phyloP scores from a whole-genome alignment of 768 basidiomycete species.

The Boletus barrowsii region DNA sequence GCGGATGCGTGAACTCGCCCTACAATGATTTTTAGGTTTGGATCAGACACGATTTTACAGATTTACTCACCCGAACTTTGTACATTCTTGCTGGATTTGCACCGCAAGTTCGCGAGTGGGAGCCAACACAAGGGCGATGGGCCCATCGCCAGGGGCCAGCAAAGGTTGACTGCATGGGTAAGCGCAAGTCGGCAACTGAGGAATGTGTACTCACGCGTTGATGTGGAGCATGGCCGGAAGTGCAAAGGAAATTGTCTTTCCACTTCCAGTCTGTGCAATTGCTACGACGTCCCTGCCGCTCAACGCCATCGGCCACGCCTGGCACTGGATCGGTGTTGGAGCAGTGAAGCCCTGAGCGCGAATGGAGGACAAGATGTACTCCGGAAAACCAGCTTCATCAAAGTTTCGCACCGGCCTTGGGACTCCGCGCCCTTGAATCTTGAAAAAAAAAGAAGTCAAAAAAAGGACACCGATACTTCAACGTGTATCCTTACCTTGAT shows the following conservation, averaged over 20 bases:
- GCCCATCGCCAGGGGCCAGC: slow-evolving; percentile 90
- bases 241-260: slow-evolving; percentile 98
- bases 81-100: slow-evolving; percentile 98
- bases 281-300: slow-evolving; percentile 93
- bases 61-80: slow-evolving; percentile 85
- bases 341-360: slow-evolving; percentile 87
- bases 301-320: slow-evolving; percentile 99
- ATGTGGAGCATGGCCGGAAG: slow-evolving; percentile 99
- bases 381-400: slow-evolving; percentile 94
- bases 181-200: not conserved
- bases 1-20: slow-evolving; percentile 89
- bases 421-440: slow-evolving; percentile 86
- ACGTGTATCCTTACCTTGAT: slow-evolving; percentile 61
- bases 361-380: slow-evolving; percentile 93
- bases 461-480: not conserved
- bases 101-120: slow-evolving; percentile 98
- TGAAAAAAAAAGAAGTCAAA: slow-evolving; percentile 3
- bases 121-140: slow-evolving; percentile 93
- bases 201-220: slow-evolving; percentile 73
- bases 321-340: slow-evolving; percentile 96
- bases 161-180: slow-evolving; percentile 72
- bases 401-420: slow-evolving; percentile 90
- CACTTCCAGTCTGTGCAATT: slow-evolving; percentile 97
- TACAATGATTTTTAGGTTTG: slow-evolving; percentile 25
- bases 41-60: not conserved